Evolutionary conservation across 202 grass and related monocot genomes (phyloP).

Genomic region (Dendrocalamus latiflorus): DNA sequence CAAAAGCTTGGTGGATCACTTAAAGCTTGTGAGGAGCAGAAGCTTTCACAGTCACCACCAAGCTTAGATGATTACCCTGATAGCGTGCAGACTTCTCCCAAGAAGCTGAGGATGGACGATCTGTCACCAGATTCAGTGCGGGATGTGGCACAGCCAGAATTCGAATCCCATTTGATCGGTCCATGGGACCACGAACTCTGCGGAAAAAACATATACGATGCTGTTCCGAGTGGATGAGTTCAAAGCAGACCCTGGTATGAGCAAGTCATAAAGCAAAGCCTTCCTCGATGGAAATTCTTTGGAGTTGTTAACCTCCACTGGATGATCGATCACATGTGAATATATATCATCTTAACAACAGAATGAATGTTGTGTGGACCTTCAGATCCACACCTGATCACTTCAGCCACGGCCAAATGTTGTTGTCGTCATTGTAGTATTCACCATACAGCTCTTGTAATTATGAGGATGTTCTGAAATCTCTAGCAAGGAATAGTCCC

Average conservation of each 20-base stretch:
- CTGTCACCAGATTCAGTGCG: conserved; percentile 36
- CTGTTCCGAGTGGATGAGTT: conserved; percentile 43
- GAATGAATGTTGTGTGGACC: conserved; percentile 1
- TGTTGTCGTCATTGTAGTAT: conserved; percentile 15
- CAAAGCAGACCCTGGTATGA: conserved; percentile 40
- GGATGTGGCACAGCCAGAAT: conserved; percentile 34
- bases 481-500: conserved; percentile 15
- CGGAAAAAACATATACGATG: conserved; percentile 22
- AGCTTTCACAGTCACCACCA: conserved; percentile 41
- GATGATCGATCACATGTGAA: conserved; percentile 32
- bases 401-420: conserved; percentile 9
- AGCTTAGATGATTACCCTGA: conserved; percentile 54
- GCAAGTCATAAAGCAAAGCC: conserved; percentile 28
- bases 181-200: conserved; percentile 61
- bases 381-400: conserved; percentile 5
- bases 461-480: conserved; percentile 38
- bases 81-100: conserved; percentile 30
- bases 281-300: background rate
- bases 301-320: conserved; percentile 15
- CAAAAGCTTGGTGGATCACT: conserved; percentile 55
- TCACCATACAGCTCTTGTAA: conserved; percentile 43
- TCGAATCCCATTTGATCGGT: conserved; percentile 66
- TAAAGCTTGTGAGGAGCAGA: conserved; percentile 53
- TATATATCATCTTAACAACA: conserved; percentile 54
- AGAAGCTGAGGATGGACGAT: conserved; percentile 51